These are phyloP conservation scores for Meredithiella fracta DNA, from an alignment of 2,329 filamentous ascomycete species.

Conservation along the genomic window DNA sequence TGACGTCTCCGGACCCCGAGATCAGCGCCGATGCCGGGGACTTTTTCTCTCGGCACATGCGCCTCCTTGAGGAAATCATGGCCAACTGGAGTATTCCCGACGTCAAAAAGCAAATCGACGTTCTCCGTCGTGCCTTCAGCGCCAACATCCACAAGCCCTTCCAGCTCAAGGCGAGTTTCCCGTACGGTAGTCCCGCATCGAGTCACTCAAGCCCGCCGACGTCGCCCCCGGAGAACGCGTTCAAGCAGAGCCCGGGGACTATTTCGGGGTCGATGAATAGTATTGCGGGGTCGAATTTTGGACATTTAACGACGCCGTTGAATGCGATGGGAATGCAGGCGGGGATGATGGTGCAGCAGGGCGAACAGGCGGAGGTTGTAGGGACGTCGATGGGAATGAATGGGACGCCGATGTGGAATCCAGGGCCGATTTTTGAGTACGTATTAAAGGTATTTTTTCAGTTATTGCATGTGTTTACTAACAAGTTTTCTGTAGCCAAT, in stretches of 20 bases:
- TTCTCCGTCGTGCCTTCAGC: slow-evolving; percentile 79
- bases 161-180: slow-evolving; percentile 73
- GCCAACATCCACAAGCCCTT: slow-evolving; percentile 73
- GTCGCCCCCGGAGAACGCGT: slow-evolving; percentile 19
- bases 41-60: slow-evolving; percentile 88
- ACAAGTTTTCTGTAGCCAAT: slow-evolving; percentile 46
- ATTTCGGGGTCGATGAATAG: slow-evolving; percentile 7
- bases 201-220: slow-evolving; percentile 46
- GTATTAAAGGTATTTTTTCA: slow-evolving; percentile 22
- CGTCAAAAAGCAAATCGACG: slow-evolving; percentile 77
- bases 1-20: slow-evolving; percentile 83
- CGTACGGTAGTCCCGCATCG: slow-evolving; percentile 63
- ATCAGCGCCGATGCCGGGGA: slow-evolving; percentile 71
- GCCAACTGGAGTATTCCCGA: slow-evolving; percentile 75
- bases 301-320: slow-evolving; percentile 3
- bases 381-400: slow-evolving; percentile 19
- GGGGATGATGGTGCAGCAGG: slow-evolving; percentile 16
- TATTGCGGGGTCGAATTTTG: slow-evolving; percentile 6
- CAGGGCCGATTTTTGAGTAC: slow-evolving; percentile 78
- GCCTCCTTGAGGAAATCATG: slow-evolving; percentile 74
- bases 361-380: slow-evolving; percentile 40
- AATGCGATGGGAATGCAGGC: slow-evolving; percentile 17
- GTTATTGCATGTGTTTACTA: background rate
- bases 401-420: slow-evolving; percentile 62
- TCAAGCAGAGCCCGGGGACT: slow-evolving; percentile 7